A percentile compares a stretch with the other conserved stretches of the same genome.
These are phyloP conservation scores for Chalciporus piperatus DNA, from an alignment of 768 basidiomycete species.

Conservation along the genomic window DNA sequence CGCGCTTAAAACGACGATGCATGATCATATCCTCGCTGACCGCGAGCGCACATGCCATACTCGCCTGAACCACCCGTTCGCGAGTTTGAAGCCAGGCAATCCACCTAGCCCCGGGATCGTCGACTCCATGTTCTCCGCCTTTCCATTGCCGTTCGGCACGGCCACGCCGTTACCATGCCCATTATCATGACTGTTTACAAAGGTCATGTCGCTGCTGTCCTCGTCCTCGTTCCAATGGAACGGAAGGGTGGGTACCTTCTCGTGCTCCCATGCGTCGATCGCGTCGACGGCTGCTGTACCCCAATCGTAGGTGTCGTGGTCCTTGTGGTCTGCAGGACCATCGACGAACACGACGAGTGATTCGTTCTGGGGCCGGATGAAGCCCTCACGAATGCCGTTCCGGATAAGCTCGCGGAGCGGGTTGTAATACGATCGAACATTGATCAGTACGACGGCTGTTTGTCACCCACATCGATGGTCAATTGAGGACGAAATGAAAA, in stretches of 20 bases:
- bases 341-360: slow-evolving; percentile 73
- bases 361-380: slow-evolving; percentile 64
- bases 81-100: slow-evolving; percentile 23
- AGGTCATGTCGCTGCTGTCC: slow-evolving; percentile 33
- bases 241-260: slow-evolving; percentile 29
- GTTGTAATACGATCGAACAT: slow-evolving; percentile 80
- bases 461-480: not conserved
- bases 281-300: slow-evolving; percentile 65
- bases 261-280: slow-evolving; percentile 56
- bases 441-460: slow-evolving; percentile 81
- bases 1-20: not conserved
- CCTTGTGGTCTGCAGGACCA: slow-evolving; percentile 50
- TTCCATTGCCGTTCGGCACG: slow-evolving; percentile 5
- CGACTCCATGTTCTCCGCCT: slow-evolving; percentile 19
- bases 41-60: slow-evolving; percentile 33
- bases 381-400: slow-evolving; percentile 65
- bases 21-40: slow-evolving; percentile 17
- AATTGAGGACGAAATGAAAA: not conserved
- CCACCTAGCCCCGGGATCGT: slow-evolving; percentile 17
- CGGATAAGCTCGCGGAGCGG: slow-evolving; percentile 76
- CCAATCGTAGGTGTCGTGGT: slow-evolving; percentile 73
- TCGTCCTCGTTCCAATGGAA: slow-evolving; percentile 51
- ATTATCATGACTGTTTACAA: not conserved
- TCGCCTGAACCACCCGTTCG: slow-evolving; percentile 31
- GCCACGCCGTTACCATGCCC: not conserved